phyloP scores from a whole-genome alignment of 176 grass and related monocot genomes.

The Urochloa ruziziensis region DNA sequence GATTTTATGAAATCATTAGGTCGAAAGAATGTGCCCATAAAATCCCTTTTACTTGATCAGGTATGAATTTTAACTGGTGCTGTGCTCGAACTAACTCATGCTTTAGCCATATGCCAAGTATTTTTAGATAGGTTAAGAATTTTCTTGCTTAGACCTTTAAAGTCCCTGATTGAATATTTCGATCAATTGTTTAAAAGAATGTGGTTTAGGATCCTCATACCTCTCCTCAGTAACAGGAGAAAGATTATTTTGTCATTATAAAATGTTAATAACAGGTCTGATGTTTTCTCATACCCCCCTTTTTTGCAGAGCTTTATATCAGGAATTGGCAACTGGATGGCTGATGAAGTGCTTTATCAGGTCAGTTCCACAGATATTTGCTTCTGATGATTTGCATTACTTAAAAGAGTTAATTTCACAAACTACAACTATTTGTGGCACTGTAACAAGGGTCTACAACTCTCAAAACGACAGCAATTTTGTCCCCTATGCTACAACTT shows the following conservation, averaged over 20 bases:
- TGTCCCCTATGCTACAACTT: neutral
- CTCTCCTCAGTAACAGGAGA: neutral
- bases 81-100: neutral
- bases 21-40: slow-evolving; percentile 56
- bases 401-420: neutral
- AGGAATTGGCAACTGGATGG: slow-evolving; percentile 82
- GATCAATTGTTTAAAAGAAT: too few relatives aligned
- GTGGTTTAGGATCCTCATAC: neutral
- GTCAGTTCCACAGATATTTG: slow-evolving; percentile 18
- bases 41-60: slow-evolving; percentile 75
- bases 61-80: slow-evolving; percentile 33
- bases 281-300: neutral
- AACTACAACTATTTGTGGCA: neutral
- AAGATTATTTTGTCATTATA: neutral
- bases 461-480: neutral
- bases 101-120: too few relatives aligned
- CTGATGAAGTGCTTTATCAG: slow-evolving; percentile 87
- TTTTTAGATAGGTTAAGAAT: too few relatives aligned
- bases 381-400: neutral
- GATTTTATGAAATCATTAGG: slow-evolving; percentile 49
- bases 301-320: slow-evolving; percentile 67
- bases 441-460: neutral
- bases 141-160: too few relatives aligned
- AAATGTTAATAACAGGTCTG: neutral
- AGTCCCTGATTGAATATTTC: too few relatives aligned